Percentiles rank a stretch among this genome's conserved stretches.
phyloP scores from a whole-genome alignment of 176 grass and related monocot species.

The Eragrostis curvula region DNA sequence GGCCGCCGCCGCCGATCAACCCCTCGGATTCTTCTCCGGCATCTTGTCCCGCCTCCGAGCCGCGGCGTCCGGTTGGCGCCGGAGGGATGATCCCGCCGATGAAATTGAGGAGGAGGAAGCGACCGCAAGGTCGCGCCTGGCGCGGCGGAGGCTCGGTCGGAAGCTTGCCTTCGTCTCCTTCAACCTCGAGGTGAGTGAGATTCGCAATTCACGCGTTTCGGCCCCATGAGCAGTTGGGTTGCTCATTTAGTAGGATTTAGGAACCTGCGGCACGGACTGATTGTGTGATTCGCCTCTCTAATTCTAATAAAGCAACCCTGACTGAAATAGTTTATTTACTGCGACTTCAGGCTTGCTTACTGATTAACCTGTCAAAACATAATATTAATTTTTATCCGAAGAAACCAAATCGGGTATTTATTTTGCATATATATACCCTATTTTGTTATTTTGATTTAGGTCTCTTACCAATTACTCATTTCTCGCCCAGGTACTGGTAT shows the following conservation, averaged over 20 bases:
- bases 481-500: constrained; percentile 24
- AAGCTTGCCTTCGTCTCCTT: constrained; percentile 48
- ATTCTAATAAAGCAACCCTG: not conserved
- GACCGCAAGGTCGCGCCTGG: constrained; percentile 4
- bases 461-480: not conserved
- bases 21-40: constrained; percentile 33
- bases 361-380: not conserved
- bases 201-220: not conserved
- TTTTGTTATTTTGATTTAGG: not conserved
- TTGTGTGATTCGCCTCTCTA: not conserved
- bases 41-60: constrained; percentile 20
- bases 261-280: not conserved
- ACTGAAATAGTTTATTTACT: not conserved
- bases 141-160: constrained; percentile 25
- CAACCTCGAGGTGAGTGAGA: constrained; percentile 50
- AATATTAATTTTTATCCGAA: too few relatives aligned
- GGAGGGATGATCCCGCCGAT: not conserved
- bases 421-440: not conserved
- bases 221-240: not conserved
- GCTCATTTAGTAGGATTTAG: not conserved
- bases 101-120: not conserved
- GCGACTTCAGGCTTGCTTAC: not conserved
- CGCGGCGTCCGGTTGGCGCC: not conserved
- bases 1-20: constrained; percentile 18
- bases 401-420: too few relatives aligned